These are phyloP conservation scores for Cladorrhinum sp. DNA, from an alignment of 2,329 filamentous ascomycete species.

Conservation along the genomic window DNA sequence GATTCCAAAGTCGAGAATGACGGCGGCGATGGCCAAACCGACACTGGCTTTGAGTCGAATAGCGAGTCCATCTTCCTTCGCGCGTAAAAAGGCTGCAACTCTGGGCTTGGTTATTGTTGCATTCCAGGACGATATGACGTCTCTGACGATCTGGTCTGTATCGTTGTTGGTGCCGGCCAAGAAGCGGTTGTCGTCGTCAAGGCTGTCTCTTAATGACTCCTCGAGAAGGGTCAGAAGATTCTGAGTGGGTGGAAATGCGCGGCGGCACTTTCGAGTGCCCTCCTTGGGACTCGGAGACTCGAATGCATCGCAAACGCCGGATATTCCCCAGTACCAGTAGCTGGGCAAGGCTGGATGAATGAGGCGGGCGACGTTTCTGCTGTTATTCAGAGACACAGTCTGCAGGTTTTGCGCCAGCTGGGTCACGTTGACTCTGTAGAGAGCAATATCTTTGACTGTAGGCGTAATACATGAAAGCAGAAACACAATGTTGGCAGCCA, in stretches of 20 bases:
- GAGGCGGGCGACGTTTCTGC: not conserved
- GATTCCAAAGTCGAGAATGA: not conserved
- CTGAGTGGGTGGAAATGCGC: slow-evolving; percentile 10
- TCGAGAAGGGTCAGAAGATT: slow-evolving; percentile 11
- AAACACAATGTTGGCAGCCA: slow-evolving; percentile 2
- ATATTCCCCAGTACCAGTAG: slow-evolving; percentile 11
- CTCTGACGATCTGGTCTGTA: not conserved
- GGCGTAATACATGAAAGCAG: slow-evolving; percentile 6
- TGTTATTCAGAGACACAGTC: not conserved
- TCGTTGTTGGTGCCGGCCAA: not conserved
- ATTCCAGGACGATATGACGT: slow-evolving; percentile 9
- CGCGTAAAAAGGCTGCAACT: not conserved
- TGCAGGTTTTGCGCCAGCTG: slow-evolving; percentile 5
- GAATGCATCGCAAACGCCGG: slow-evolving; percentile 14
- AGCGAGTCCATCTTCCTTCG: slow-evolving; percentile 4
- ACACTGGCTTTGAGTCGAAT: slow-evolving; percentile 10
- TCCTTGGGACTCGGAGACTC: not conserved
- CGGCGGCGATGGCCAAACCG: slow-evolving; percentile 12
- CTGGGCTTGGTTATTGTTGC: slow-evolving; percentile 8
- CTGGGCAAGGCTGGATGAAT: slow-evolving; percentile 7
- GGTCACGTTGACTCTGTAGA: slow-evolving; percentile 13
- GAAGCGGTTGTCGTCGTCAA: not conserved
- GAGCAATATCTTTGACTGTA: slow-evolving; percentile 2
- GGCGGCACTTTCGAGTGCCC: not conserved
- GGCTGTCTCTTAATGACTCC: slow-evolving; percentile 6